Base-by-base conservation (phyloP, 306 rosid genomes). In the Phaseolus lunatus region DNA sequence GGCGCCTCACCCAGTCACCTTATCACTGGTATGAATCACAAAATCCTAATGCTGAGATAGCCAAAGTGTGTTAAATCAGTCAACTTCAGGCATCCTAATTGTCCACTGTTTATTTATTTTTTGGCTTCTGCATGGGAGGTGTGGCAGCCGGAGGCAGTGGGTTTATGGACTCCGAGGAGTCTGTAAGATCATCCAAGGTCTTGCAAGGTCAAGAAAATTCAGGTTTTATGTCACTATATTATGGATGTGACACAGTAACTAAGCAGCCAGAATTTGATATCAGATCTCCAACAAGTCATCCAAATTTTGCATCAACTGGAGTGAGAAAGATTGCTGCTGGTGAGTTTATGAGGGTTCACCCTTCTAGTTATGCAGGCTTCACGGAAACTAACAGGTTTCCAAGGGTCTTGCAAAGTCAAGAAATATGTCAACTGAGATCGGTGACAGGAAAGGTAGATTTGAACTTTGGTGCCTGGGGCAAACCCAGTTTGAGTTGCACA, bases 171-270 rank as follows among this genome's bases (percentile, higher is more conserved):
- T 94, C 86, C 75, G 93, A 92, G 84, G 96, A 88, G 88, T 90
- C 96, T 43, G 64, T 90, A 76, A 92, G 91, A 87, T 89, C 97
- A 87, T 87, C 98, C 87, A 94, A 94, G 98, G 98, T 94, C 98
- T 94, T 94, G 98, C 98, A 94, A 94, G 98, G 98, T 94, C 98
- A 94, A 94, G 98, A 94, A 94, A 94, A 94, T 82, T 66, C 93
- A 81, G 85, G 97, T 92, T 86, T 90, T 80, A 73, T 86, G 87
- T 88, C 96, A 83, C 89, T 92, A 80, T 76, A 78, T 78, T 89
- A 86, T 76, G 94, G 97, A 79, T 49, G 88, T 89, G 95, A 90
- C 85, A 84, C 90, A 65, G 84, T 86, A 75, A 89, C 91, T 85
- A 89, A 72, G 84, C 86, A 85, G 64, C 84, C 83, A 68, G 91